Evolutionary conservation across 495 filamentous ascomycete species (phyloP).

Genomic region (Endocarpon pusillum): DNA sequence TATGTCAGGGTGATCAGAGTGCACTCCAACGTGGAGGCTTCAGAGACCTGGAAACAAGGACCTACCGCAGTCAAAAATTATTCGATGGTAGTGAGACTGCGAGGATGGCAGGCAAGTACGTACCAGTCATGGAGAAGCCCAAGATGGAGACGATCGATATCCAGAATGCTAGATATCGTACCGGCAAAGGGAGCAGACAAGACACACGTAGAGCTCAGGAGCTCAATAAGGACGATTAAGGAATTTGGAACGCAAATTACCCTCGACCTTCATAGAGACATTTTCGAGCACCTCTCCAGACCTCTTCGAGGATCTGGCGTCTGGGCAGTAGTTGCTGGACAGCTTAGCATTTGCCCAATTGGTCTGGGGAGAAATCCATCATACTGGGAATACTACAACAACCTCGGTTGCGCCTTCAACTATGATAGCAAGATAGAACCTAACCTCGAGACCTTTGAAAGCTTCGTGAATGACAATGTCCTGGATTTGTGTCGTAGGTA

Average conservation of each 20-base stretch:
- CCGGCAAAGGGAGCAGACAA: constrained; percentile 44
- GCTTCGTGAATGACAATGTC: constrained; percentile 94
- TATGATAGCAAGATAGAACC: constrained; percentile 76
- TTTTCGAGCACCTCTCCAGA: constrained; percentile 63
- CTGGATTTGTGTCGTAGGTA: constrained; percentile 77
- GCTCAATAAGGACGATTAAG: neutral
- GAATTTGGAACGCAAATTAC: neutral
- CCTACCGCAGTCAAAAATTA: constrained; percentile 33
- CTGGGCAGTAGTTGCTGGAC: constrained; percentile 47
- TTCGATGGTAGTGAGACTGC: constrained; percentile 54
- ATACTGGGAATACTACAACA: constrained; percentile 80
- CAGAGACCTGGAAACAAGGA: constrained; percentile 11
- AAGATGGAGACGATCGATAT: constrained; percentile 47
- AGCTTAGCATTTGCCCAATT: constrained; percentile 4
- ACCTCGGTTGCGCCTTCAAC: constrained; percentile 80
- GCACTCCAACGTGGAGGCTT: constrained; percentile 10
- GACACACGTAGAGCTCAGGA: constrained; percentile 7
- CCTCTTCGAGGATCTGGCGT: constrained; percentile 53
- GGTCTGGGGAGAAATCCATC: constrained; percentile 7
- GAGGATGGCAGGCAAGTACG: constrained; percentile 46
- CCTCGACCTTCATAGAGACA: constrained; percentile 54
- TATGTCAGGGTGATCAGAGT: constrained; percentile 29
- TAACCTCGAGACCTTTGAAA: constrained; percentile 81
- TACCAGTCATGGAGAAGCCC: constrained; percentile 47
- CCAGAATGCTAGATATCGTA: constrained; percentile 61